phyloP scores from a whole-genome alignment of 495 filamentous ascomycete genomes.

The Podospora fimiseda region DNA sequence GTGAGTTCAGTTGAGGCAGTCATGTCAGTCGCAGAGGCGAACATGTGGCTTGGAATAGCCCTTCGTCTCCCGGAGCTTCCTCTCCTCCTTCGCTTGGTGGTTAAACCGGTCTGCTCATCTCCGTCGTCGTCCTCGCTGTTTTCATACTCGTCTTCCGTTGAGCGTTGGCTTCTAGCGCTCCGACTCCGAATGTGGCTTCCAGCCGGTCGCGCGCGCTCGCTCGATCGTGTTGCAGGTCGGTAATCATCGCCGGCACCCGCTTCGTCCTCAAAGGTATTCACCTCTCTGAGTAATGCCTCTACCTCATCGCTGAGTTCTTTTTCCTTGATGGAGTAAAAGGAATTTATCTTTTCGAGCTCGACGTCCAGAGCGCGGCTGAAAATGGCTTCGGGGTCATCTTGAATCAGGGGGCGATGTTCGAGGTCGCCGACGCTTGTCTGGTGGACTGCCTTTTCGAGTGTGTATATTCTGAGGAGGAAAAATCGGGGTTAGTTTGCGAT shows the following conservation, averaged over 20 bases:
- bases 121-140: slow-evolving; percentile 65
- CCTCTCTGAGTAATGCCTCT: slow-evolving; percentile 66
- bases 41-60: slow-evolving; percentile 27
- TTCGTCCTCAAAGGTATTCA: slow-evolving; percentile 62
- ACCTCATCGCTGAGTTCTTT: slow-evolving; percentile 75
- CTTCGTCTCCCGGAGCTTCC: slow-evolving; percentile 30
- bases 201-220: slow-evolving; percentile 17
- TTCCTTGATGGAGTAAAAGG: slow-evolving; percentile 85
- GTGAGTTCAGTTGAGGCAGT: slow-evolving; percentile 46
- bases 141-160: slow-evolving; percentile 44
- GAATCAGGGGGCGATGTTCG: slow-evolving; percentile 79
- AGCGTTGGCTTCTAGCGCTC: slow-evolving; percentile 36
- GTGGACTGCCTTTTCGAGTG: slow-evolving; percentile 73
- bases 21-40: slow-evolving; percentile 48
- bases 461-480: slow-evolving; percentile 66
- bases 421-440: slow-evolving; percentile 54
- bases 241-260: slow-evolving; percentile 41
- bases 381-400: slow-evolving; percentile 65
- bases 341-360: slow-evolving; percentile 87
- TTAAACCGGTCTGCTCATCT: slow-evolving; percentile 52
- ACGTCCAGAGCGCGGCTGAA: slow-evolving; percentile 77
- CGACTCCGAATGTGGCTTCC: slow-evolving; percentile 23
- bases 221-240: slow-evolving; percentile 25
- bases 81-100: slow-evolving; percentile 29
- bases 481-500: slow-evolving; percentile 1